phyloP scores from a whole-genome alignment of 352 stramenopile species.

The Globisporangium iwayamae region DNA sequence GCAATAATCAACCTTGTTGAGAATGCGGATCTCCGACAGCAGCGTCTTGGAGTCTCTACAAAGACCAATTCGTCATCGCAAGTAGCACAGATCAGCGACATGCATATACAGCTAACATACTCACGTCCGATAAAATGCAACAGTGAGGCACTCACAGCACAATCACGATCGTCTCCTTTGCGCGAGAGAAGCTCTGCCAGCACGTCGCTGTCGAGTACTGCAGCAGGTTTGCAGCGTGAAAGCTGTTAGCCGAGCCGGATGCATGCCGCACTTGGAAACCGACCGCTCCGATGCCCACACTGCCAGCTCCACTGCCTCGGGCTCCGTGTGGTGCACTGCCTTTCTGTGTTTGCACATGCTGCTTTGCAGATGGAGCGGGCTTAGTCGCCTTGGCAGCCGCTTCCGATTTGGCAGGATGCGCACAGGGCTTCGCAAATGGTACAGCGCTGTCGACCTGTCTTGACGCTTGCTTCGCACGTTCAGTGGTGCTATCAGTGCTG shows the following conservation, averaged over 20 bases:
- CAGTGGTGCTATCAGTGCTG: not conserved
- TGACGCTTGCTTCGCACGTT: not conserved
- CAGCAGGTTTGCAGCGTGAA: slow-evolving; percentile 35
- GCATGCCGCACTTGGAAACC: slow-evolving; percentile 40
- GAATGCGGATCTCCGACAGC: slow-evolving; percentile 60
- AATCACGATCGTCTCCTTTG: slow-evolving; percentile 48
- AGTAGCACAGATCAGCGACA: not conserved
- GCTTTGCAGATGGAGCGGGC: not conserved
- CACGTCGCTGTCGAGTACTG: slow-evolving; percentile 48
- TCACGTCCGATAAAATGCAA: not conserved
- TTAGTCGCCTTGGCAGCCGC: not conserved
- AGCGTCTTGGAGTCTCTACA: slow-evolving; percentile 58
- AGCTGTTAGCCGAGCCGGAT: slow-evolving; percentile 27
- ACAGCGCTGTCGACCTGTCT: not conserved
- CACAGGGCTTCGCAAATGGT: not conserved
- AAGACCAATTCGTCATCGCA: not conserved
- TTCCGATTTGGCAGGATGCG: not conserved
- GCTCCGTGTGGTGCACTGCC: not conserved
- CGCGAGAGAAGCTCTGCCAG: slow-evolving; percentile 61
- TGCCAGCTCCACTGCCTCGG: not conserved
- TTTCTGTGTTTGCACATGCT: too few species aligned
- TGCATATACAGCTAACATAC: not conserved
- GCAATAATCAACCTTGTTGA: slow-evolving; percentile 51
- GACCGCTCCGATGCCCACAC: slow-evolving; percentile 8
- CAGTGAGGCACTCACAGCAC: slow-evolving; percentile 31